Evolutionary conservation across 1,284 basidiomycete genomes (phyloP).

Genomic region (Lignosus rhinocerotis): DNA sequence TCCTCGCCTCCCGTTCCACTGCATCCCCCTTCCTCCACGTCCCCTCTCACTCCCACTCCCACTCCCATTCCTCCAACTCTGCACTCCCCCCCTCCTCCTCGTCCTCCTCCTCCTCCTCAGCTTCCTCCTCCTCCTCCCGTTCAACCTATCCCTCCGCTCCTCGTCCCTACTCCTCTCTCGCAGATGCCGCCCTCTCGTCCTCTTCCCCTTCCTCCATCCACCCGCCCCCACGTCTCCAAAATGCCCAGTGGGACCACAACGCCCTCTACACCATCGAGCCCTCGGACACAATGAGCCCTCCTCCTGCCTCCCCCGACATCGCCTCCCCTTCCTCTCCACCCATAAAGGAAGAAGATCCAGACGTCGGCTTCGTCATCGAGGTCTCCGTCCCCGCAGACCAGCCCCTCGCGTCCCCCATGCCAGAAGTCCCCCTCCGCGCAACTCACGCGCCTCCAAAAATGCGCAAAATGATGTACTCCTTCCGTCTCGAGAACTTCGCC

Average conservation of each 20-base stretch:
- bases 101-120: slow-evolving; percentile 8
- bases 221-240: slow-evolving; percentile 15
- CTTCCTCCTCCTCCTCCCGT: slow-evolving; percentile 8
- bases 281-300: slow-evolving; percentile 6
- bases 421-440: slow-evolving; percentile 71
- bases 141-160: slow-evolving; percentile 9
- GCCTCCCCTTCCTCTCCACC: slow-evolving; percentile 2
- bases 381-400: slow-evolving; percentile 24
- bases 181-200: slow-evolving; percentile 12
- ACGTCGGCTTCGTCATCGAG: slow-evolving; percentile 34
- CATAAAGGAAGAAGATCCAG: slow-evolving; percentile 25
- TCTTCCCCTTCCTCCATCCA: not conserved
- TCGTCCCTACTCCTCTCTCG: slow-evolving; percentile 19
- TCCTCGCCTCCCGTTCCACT: not conserved
- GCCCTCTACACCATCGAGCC: slow-evolving; percentile 22
- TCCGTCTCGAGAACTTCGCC: slow-evolving; percentile 74
- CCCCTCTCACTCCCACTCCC: too few species aligned
- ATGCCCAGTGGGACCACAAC: slow-evolving; percentile 17
- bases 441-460: slow-evolving; percentile 66
- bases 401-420: slow-evolving; percentile 34
- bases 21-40: not conserved
- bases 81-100: not conserved
- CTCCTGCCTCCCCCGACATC: not conserved
- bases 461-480: slow-evolving; percentile 73
- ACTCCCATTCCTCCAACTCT: not conserved